Evolutionary conservation across 305 asterid genomes (phyloP).

Genomic region (Solanum hybrid): DNA sequence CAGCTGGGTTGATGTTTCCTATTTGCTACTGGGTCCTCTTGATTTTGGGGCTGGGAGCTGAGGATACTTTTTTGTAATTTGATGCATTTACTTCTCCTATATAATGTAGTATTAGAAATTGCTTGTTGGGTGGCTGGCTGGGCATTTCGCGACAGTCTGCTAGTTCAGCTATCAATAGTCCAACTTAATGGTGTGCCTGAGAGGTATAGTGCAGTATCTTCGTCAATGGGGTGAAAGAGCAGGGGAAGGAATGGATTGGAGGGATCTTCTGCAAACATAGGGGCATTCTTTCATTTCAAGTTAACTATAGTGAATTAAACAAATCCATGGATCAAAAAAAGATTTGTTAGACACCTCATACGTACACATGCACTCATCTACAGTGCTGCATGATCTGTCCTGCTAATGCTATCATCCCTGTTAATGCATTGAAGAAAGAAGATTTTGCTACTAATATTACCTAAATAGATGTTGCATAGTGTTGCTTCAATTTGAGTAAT

Average conservation of each 20-base stretch:
- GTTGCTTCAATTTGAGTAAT: neutral
- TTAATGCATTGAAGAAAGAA: neutral
- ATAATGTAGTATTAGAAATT: neutral
- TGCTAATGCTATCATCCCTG: neutral
- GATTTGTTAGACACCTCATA: neutral
- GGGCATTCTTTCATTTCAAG: neutral
- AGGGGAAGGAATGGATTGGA: neutral
- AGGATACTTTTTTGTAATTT: neutral
- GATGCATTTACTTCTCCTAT: neutral
- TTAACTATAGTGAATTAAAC: neutral
- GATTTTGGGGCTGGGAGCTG: neutral
- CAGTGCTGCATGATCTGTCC: neutral
- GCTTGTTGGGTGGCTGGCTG: neutral
- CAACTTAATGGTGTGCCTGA: neutral
- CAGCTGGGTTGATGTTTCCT: slow-evolving; percentile 7
- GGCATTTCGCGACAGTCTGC: neutral
- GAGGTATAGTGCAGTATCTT: neutral
- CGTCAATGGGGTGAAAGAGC: neutral
- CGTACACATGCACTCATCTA: neutral
- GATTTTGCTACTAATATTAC: neutral
- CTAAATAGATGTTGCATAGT: neutral
- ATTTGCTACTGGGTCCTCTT: neutral
- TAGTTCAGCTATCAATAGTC: neutral
- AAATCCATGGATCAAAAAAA: neutral
- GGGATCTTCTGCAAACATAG: neutral